Conservation (phyloP, 1,284 basidiomycete genomes). For the Afroboletus lepidellus region DNA sequence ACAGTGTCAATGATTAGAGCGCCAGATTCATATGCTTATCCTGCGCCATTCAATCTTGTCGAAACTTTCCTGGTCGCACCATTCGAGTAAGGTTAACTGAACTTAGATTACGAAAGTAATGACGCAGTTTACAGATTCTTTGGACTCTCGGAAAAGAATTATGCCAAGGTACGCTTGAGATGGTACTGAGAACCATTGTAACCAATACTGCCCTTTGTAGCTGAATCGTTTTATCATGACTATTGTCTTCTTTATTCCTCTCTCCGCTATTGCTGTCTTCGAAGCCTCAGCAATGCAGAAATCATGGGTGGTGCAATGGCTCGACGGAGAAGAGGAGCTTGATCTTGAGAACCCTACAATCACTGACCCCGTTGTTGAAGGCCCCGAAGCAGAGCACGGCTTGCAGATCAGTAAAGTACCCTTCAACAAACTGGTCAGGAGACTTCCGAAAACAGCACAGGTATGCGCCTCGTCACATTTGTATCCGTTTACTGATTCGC, state of each 20-base stretch:
- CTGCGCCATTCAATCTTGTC: conserved; percentile 82
- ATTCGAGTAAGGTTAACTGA: conserved; percentile 62
- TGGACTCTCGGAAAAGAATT: conserved; percentile 46
- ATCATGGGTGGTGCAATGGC: conserved; percentile 68
- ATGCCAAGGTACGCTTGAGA: conserved; percentile 49
- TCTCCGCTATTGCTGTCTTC: conserved; percentile 71
- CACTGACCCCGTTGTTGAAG: conserved; percentile 63
- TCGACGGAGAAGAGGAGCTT: conserved; percentile 62
- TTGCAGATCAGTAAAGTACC: conserved; percentile 70
- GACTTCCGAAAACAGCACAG: conserved; percentile 73
- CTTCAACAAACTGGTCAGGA: conserved; percentile 74
- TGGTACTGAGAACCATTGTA: not conserved
- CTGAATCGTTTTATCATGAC: conserved; percentile 81
- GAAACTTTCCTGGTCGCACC: conserved; percentile 82
- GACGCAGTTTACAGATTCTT: conserved; percentile 41
- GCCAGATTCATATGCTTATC: conserved; percentile 74
- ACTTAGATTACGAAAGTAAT: conserved; percentile 2
- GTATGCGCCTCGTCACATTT: conserved; percentile 41
- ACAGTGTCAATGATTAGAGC: conserved; percentile 82
- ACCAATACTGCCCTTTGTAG: conserved; percentile 30
- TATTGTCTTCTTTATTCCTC: conserved; percentile 76
- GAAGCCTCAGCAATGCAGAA: conserved; percentile 64
- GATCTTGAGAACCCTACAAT: conserved; percentile 56
- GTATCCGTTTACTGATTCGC: conserved; percentile 6
- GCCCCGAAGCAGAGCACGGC: conserved; percentile 52